Conservation (phyloP, 495 filamentous ascomycete genomes). For the Achaetomiella virescens region DNA sequence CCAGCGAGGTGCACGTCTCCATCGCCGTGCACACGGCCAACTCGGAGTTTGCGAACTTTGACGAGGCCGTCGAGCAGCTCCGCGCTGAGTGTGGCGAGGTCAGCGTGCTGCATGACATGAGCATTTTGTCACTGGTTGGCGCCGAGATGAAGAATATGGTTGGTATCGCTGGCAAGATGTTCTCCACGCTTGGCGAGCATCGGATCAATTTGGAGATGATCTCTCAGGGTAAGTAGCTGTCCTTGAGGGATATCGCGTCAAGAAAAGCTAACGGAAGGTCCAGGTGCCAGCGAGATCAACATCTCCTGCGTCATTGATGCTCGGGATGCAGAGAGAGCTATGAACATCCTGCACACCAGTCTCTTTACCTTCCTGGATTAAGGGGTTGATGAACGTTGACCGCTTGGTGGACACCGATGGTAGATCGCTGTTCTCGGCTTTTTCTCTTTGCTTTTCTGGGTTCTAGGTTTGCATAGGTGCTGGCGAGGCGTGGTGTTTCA, state of each 20-base stretch:
- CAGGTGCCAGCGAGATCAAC: conserved; percentile 96
- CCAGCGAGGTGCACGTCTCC: conserved; percentile 89
- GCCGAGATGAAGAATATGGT: conserved; percentile 93
- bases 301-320: conserved; percentile 96
- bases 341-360: conserved; percentile 92
- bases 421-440: background rate
- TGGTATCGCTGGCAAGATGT: conserved; percentile 85
- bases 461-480: background rate
- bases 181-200: conserved; percentile 79
- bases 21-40: conserved; percentile 82
- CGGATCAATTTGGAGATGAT: conserved; percentile 97
- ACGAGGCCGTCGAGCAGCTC: conserved; percentile 63
- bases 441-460: background rate
- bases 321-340: conserved; percentile 78
- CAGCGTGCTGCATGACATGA: conserved; percentile 78
- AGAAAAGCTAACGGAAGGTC: background rate
- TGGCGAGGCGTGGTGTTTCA: too few species aligned
- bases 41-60: conserved; percentile 57
- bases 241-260: background rate
- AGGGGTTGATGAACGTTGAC: background rate
- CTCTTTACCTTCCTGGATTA: conserved; percentile 65
- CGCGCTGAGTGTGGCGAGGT: conserved; percentile 67
- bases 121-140: conserved; percentile 86
- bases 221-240: conserved; percentile 65
- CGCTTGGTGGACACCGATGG: background rate